Base-by-base conservation (phyloP, 768 basidiomycete genomes). In the Termitomyces sp. region DNA sequence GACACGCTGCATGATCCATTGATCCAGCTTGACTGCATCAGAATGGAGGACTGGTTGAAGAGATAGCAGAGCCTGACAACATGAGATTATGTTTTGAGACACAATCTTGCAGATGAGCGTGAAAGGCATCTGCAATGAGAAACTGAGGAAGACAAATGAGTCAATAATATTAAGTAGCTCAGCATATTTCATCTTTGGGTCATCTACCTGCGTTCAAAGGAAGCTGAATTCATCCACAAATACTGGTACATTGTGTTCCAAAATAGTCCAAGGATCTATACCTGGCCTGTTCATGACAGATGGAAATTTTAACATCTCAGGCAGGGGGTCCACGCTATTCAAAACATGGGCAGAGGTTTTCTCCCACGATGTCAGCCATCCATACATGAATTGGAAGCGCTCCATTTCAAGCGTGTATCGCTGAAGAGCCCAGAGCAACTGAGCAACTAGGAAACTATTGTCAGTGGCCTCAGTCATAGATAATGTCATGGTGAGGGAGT, bases 81-180 rank as follows among this genome's bases (percentile, higher is more conserved):
- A 42, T 0, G 68, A 67, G 0, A 68, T 56, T 18, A 72, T 10
- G 18, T 59, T 60, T 27, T 72, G 69, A 1, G 60, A 48, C 0
- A 69, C 32, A 14, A 72, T 64, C 34, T 64, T 64, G 10, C 64
- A 40, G 0, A 69, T 12, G 1, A 63, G 47, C 0, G 69, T 69
- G n/a, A 70, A 60, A 0, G 69, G 69, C 0, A 59, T 55, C 3
- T 60, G 57, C 2, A 39, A 20, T 0, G 34, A 10, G 20, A 68
- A 54, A 5, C 22, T 53, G 12, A 70, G 69, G 42, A 71, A 69
- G 0, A 55, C 34, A 55, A 72, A 71, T 14, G 44, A 50, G 4
- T 62, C 51, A 27, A 72, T 63, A 18, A 71, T 22, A 14, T 63
- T 60, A 0, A 22, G 24, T 0, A 69, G 36, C 6, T 66, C 57